Conservation (phyloP, 305 asterid species). For the Striga hermonthica region DNA sequence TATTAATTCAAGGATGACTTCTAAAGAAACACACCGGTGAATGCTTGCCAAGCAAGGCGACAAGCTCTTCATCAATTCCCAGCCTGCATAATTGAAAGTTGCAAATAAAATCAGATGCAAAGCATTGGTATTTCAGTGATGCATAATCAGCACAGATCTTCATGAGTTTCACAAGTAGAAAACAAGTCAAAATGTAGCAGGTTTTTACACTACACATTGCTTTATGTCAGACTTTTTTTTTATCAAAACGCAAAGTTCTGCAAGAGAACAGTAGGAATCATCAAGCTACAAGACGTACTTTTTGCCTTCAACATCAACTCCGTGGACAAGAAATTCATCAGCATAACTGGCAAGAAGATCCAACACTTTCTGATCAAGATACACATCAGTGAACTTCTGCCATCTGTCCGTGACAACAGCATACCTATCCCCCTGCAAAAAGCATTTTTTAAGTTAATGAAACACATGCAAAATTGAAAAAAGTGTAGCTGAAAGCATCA, state of each 20-base stretch:
- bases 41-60: slow-evolving; percentile 70
- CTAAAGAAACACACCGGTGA: slow-evolving; percentile 56
- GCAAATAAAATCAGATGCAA: slow-evolving; percentile 22
- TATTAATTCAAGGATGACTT: not conserved
- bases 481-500: slow-evolving; percentile 14
- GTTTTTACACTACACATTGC: too few species aligned
- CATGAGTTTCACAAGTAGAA: not conserved
- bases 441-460: slow-evolving; percentile 28
- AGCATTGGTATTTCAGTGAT: not conserved
- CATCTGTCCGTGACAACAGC: slow-evolving; percentile 94
- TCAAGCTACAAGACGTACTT: slow-evolving; percentile 45
- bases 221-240: too few species aligned
- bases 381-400: slow-evolving; percentile 88
- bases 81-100: slow-evolving; percentile 49
- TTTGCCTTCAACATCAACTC: slow-evolving; percentile 99
- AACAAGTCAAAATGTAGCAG: not conserved
- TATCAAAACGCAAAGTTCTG: too few species aligned
- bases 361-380: slow-evolving; percentile 62
- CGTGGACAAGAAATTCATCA: slow-evolving; percentile 96
- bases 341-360: slow-evolving; percentile 69
- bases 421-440: slow-evolving; percentile 61
- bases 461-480: slow-evolving; percentile 9
- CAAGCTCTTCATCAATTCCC: slow-evolving; percentile 97
- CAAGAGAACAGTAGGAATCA: not conserved
- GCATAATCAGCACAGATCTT: not conserved